A percentile compares a stretch with the other conserved stretches of the same genome.
phyloP scores from a whole-genome alignment of 768 basidiomycete genomes.

The Phallus indusiatus region DNA sequence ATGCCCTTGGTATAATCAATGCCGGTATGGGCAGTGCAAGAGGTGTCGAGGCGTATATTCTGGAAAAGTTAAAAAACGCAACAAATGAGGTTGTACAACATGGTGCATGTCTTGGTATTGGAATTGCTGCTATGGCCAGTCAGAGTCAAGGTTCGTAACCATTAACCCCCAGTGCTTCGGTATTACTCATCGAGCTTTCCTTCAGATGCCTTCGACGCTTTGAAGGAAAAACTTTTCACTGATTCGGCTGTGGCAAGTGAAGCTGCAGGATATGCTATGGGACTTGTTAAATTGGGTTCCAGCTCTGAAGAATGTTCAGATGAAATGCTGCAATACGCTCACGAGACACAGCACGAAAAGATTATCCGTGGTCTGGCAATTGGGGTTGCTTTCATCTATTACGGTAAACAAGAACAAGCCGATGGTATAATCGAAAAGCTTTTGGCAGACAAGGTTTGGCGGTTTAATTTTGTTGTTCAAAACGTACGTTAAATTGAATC shows the following conservation, averaged over 20 bases:
- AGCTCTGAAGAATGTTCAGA: conserved; percentile 68
- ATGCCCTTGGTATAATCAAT: conserved; percentile 90
- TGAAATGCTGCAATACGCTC: conserved; percentile 94
- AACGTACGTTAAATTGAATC: conserved; percentile 4
- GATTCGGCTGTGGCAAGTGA: conserved; percentile 97
- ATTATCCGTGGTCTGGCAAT: conserved; percentile 94
- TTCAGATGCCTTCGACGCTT: conserved; percentile 79
- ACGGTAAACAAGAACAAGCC: conserved; percentile 88
- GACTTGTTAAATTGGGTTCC: conserved; percentile 95
- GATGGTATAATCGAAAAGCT: conserved; percentile 71
- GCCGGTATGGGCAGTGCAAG: conserved; percentile 72
- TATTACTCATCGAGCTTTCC: not conserved
- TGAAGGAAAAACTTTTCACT: conserved; percentile 81
- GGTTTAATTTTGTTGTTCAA: conserved; percentile 6
- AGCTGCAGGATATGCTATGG: conserved; percentile 95
- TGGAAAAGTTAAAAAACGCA: conserved; percentile 65
- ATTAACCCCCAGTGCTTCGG: not conserved
- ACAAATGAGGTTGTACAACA: conserved; percentile 87
- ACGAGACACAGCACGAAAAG: conserved; percentile 98
- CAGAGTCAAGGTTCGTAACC: conserved; percentile 46
- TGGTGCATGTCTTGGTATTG: conserved; percentile 94
- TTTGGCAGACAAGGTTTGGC: conserved; percentile 72
- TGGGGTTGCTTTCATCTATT: conserved; percentile 87
- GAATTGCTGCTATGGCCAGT: conserved; percentile 90
- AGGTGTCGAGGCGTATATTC: conserved; percentile 66